Percentiles rank a stretch among this genome's conserved stretches.
Evolutionary conservation across 768 basidiomycete species (phyloP).

Genomic region (Mycena galericulata): DNA sequence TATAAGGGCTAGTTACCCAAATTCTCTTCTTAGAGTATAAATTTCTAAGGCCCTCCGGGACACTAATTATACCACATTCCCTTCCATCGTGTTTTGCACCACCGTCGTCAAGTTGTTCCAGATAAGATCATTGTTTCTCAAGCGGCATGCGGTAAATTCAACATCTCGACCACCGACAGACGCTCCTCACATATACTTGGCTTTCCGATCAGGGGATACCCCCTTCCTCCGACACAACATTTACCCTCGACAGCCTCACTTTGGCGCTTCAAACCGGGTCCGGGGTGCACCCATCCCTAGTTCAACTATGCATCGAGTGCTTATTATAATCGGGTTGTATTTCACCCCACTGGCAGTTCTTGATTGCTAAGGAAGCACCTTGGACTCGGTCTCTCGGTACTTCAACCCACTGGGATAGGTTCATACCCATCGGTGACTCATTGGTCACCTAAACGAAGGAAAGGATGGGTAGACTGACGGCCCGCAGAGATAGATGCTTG

Average conservation of each 20-base stretch:
- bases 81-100: constrained; percentile 68
- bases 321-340: too few relatives aligned
- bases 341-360: constrained; percentile 62
- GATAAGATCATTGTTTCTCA: constrained; percentile 2
- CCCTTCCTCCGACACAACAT: constrained; percentile 57
- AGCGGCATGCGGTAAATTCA: too few relatives aligned
- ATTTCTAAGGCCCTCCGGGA: too few relatives aligned
- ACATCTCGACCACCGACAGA: too few relatives aligned
- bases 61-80: too few relatives aligned
- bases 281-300: constrained; percentile 37
- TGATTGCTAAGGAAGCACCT: constrained; percentile 51
- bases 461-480: too few relatives aligned
- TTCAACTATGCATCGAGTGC: too few relatives aligned
- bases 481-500: constrained; percentile 64
- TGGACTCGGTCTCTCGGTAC: constrained; percentile 65
- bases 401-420: constrained; percentile 63
- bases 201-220: constrained; percentile 66
- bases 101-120: constrained; percentile 26
- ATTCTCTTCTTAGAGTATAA: too few relatives aligned
- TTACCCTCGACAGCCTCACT: constrained; percentile 54
- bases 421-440: constrained; percentile 63
- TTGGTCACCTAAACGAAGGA: too few relatives aligned
- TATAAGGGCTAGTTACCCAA: too few relatives aligned
- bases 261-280: constrained; percentile 55
- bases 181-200: constrained; percentile 68